phyloP scores from a whole-genome alignment of 2,329 filamentous ascomycete species.

The Claviceps sp. region DNA sequence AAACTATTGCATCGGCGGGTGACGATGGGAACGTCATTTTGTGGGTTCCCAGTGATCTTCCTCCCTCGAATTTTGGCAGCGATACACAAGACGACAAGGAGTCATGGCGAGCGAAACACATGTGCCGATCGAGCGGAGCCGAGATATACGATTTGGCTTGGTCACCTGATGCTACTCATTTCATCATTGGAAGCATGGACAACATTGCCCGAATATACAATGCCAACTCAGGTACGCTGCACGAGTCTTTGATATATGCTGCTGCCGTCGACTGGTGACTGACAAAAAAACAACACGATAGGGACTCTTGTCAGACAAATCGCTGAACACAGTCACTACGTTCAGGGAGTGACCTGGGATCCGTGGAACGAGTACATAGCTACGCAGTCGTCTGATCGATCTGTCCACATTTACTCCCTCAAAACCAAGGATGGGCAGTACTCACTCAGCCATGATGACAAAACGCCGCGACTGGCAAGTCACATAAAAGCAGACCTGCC shows the following conservation, averaged over 20 bases:
- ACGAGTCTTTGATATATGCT: background rate
- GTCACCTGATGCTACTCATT: conserved; percentile 93
- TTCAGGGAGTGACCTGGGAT: conserved; percentile 97
- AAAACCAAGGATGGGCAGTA: conserved; percentile 96
- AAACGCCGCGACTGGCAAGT: conserved; percentile 69
- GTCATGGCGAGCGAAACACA: conserved; percentile 91
- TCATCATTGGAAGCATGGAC: conserved; percentile 99
- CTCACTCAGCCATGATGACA: conserved; percentile 53
- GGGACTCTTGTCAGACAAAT: conserved; percentile 72
- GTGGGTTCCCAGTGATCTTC: conserved; percentile 79
- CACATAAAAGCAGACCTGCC: conserved; percentile 79
- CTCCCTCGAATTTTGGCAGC: conserved; percentile 60
- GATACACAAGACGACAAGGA: conserved; percentile 88
- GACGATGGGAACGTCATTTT: conserved; percentile 95
- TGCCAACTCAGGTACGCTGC: conserved; percentile 61
- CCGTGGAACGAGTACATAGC: conserved; percentile 96
- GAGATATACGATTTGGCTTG: conserved; percentile 98
- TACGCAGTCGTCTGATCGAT: conserved; percentile 94
- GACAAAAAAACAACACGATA: conserved; percentile 10
- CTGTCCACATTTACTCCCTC: conserved; percentile 91
- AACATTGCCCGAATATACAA: conserved; percentile 97
- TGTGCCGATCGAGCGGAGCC: conserved; percentile 88
- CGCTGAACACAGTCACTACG: conserved; percentile 94
- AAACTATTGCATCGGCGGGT: conserved; percentile 85
- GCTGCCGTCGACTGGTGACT: conserved; percentile 3